Conservation (phyloP, 2,329 filamentous ascomycete species). For the Botrytis deweyae region DNA sequence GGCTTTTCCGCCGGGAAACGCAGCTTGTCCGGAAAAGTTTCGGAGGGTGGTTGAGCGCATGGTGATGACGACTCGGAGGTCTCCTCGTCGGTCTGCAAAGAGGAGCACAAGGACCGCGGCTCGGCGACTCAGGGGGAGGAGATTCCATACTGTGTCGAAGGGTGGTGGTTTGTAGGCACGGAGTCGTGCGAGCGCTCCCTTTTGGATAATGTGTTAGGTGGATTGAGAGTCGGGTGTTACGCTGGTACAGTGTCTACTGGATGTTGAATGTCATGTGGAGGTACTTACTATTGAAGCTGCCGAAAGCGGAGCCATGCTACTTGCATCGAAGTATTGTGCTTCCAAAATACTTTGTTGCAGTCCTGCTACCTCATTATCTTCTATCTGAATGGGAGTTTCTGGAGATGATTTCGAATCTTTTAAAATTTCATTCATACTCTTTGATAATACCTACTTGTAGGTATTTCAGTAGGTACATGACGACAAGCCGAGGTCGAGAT, state of each 20-base stretch:
- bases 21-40: slow-evolving; percentile 80
- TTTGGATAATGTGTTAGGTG: neutral
- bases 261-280: neutral
- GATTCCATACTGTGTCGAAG: slow-evolving; percentile 60
- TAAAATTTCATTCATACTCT: neutral
- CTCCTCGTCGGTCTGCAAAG: slow-evolving; percentile 79
- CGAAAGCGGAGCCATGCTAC: slow-evolving; percentile 39
- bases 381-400: slow-evolving; percentile 25
- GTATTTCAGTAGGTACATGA: neutral
- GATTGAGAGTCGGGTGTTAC: no score
- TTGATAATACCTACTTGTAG: neutral
- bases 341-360: slow-evolving; percentile 36
- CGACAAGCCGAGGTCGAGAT: neutral
- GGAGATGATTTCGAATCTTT: neutral
- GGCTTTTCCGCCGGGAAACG: slow-evolving; percentile 77
- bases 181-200: slow-evolving; percentile 52
- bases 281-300: slow-evolving; percentile 35
- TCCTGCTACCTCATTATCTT: slow-evolving; percentile 39
- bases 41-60: slow-evolving; percentile 64
- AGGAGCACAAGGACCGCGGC: slow-evolving; percentile 87
- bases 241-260: neutral
- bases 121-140: slow-evolving; percentile 62
- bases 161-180: slow-evolving; percentile 60
- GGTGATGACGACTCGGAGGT: slow-evolving; percentile 70
- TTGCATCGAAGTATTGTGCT: slow-evolving; percentile 38